Percentiles rank a stretch among this genome's conserved stretches.
These are phyloP conservation scores for Cladosporium phlei DNA, from an alignment of 2,329 filamentous ascomycete species.

Conservation along the genomic window DNA sequence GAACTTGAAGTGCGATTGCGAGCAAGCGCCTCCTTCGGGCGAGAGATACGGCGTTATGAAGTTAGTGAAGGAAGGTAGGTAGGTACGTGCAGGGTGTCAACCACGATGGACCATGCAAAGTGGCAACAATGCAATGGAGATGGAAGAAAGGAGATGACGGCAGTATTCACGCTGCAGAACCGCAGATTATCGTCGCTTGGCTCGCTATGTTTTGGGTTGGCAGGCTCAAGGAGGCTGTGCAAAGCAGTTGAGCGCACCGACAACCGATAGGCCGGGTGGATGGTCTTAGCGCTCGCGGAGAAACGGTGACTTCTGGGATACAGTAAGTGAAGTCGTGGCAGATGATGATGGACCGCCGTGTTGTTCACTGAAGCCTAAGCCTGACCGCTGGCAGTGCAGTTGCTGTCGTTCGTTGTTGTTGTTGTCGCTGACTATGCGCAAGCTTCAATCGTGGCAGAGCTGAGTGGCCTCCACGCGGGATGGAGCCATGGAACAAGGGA, in stretches of 20 bases:
- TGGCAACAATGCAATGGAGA: background rate
- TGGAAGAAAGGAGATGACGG: background rate
- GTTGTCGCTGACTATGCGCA: too few species aligned
- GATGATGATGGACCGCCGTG: too few species aligned
- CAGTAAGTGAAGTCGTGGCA: background rate
- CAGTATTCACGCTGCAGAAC: too few species aligned
- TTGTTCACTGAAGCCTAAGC: too few species aligned
- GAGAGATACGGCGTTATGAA: background rate
- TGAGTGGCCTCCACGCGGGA: too few species aligned
- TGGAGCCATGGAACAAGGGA: too few species aligned
- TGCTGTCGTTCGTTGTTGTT: background rate
- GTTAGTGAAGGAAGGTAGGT: background rate
- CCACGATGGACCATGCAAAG: background rate
- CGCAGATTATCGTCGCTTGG: background rate
- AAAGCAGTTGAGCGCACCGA: conserved; percentile 7
- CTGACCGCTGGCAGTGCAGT: background rate
- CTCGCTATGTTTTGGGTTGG: background rate
- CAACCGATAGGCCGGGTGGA: background rate
- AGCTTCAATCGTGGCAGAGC: too few species aligned
- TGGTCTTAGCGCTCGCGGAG: background rate
- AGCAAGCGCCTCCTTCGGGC: conserved; percentile 1
- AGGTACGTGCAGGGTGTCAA: background rate
- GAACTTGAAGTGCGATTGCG: background rate
- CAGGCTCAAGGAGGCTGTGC: conserved; percentile 2
- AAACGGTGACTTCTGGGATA: conserved; percentile 1